These are phyloP conservation scores for Apocynum venetum DNA, from an alignment of 257 asterid species.

Conservation along the genomic window DNA sequence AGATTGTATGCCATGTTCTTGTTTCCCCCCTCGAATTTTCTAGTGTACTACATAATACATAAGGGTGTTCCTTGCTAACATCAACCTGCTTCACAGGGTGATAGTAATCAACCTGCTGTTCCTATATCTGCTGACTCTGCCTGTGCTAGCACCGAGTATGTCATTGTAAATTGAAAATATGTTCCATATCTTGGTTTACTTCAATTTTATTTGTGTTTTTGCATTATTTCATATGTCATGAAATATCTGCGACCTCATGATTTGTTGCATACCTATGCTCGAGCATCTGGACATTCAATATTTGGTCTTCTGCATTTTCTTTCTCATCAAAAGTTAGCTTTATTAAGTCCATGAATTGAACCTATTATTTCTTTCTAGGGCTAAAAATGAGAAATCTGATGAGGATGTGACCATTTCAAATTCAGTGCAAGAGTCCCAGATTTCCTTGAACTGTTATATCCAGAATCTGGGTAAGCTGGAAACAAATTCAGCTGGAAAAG, in stretches of 20 bases:
- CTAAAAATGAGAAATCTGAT: constrained; percentile 49
- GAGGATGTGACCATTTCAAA: constrained; percentile 48
- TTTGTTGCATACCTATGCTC: background rate
- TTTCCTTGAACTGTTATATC: constrained; percentile 22
- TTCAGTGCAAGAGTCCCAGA: constrained; percentile 36
- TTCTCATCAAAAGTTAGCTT: constrained; percentile 3
- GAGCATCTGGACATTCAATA: background rate
- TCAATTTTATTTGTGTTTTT: constrained; percentile 3
- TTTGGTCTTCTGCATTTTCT: background rate
- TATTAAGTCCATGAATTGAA: constrained; percentile 13
- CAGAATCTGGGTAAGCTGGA: constrained; percentile 42
- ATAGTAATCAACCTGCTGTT: constrained; percentile 44
- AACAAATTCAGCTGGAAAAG: constrained; percentile 38
- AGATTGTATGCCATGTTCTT: constrained; percentile 44
- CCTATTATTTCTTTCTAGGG: constrained; percentile 34
- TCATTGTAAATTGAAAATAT: constrained; percentile 21
- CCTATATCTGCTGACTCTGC: constrained; percentile 40
- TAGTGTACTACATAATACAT: constrained; percentile 2
- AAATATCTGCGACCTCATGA: background rate
- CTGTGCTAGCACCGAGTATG: constrained; percentile 45
- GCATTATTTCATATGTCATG: background rate
- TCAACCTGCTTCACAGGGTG: constrained; percentile 58
- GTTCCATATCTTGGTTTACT: background rate
- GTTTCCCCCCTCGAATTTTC: background rate
- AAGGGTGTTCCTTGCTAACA: constrained; percentile 23